Evolutionary conservation across 495 filamentous ascomycete genomes (phyloP), one percentile per base, ranked within the genome.

Genomic region (Penicillium cataractarum): DNA sequence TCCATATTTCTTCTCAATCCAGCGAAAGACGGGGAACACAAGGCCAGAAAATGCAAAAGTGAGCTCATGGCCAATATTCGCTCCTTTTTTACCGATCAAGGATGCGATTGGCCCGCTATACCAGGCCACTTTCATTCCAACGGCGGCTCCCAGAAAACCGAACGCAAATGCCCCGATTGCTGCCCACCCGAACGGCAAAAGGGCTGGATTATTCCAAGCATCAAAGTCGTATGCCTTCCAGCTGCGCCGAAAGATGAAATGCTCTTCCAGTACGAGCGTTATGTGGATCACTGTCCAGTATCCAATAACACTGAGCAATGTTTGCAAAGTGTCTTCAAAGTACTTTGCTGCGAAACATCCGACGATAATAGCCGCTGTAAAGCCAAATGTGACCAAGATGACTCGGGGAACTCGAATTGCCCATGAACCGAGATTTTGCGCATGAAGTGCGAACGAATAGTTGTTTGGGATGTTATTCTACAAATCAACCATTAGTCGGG

Each of bases 201-300:
- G 75, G 15, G 62, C 44, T 0, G 81, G 79, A 26, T 80, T 73
- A 49, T 82, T 75, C 74, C 89, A 90, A 55, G 80, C 74, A 55
- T 84, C 80, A 21, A 84, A 78, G 42, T 72, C 58, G 73, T 92
- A 92, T 31, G 79, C 82, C 5, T 57, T 44, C 73, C 86, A 81
- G n/a, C 83, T 82, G 24, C 82, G 79, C 57, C 83, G 84, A 78
- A 87, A 92, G 63, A 91, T 59, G 72, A 90, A 85, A 77, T 93
- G 89, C 64, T 92, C 90, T 19, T 82, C 77, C 22, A 90, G 71
- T 2, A 86, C 74, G 48, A 92, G 80, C 40, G 83, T 86, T 63
- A 85, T 81, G 72, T 92, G 92, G 63, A 92, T 90, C 17, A 89
- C 84, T 3, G 90, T 83, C 89, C 89, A 92, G 74, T 92, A 92